A percentile compares a stretch with the other conserved stretches of the same genome.
These are phyloP conservation scores for Iberis amara DNA, from an alignment of 441 rosid species.

Conservation along the genomic window DNA sequence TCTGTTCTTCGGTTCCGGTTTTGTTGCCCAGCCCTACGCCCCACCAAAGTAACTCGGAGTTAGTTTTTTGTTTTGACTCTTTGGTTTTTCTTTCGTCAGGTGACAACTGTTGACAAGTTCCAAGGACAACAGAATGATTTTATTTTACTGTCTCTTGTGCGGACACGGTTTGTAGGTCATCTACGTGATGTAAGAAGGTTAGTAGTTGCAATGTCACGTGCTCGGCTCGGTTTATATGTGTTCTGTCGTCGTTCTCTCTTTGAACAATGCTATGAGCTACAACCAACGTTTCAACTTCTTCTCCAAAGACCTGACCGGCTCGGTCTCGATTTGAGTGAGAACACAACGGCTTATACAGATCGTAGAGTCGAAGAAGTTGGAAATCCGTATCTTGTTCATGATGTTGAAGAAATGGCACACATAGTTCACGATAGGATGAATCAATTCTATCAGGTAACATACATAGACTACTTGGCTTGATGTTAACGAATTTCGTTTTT, in stretches of 20 bases:
- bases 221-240: conserved; percentile 86
- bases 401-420: conserved; percentile 69
- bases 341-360: conserved; percentile 51
- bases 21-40: not conserved
- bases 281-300: conserved; percentile 80
- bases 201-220: conserved; percentile 98
- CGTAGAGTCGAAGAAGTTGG: conserved; percentile 70
- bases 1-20: too few relatives aligned
- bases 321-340: conserved; percentile 61
- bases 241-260: conserved; percentile 89
- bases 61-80: conserved; percentile 10
- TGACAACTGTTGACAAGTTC: conserved; percentile 95
- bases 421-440: conserved; percentile 54
- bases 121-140: conserved; percentile 99
- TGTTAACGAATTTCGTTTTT: not conserved
- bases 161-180: conserved; percentile 96
- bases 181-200: conserved; percentile 96
- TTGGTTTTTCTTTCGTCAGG: conserved; percentile 40
- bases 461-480: not conserved
- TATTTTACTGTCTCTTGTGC: conserved; percentile 86
- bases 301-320: conserved; percentile 87
- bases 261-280: conserved; percentile 96
- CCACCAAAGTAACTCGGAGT: not conserved
- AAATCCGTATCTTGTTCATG: conserved; percentile 50
- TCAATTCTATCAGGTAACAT: conserved; percentile 60